phyloP scores from a whole-genome alignment of 169 alveolate species.

The Plasmodium ovale region DNA sequence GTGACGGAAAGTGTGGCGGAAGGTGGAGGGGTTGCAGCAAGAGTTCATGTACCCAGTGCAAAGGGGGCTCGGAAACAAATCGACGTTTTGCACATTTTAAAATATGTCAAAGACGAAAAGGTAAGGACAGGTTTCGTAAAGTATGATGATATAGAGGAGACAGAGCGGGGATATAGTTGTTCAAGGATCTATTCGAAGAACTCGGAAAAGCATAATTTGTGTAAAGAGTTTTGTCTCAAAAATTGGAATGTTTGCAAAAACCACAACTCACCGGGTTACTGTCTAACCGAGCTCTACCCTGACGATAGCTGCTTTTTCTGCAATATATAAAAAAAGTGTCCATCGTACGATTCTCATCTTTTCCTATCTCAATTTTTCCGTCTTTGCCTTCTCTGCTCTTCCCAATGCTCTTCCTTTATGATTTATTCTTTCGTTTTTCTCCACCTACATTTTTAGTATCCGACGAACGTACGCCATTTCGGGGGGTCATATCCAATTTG shows the following conservation, averaged over 20 bases:
- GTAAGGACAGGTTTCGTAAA: neutral
- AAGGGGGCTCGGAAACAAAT: slow-evolving; percentile 10
- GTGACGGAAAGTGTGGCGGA: neutral
- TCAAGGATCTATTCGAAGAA: slow-evolving; percentile 17
- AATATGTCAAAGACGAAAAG: slow-evolving; percentile 27
- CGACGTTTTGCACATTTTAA: slow-evolving; percentile 11
- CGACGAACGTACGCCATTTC: too few species aligned
- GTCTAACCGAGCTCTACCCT: slow-evolving; percentile 23
- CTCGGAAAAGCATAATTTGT: neutral
- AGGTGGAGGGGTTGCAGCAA: neutral
- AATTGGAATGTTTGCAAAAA: slow-evolving; percentile 15
- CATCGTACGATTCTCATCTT: too few species aligned
- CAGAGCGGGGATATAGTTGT: slow-evolving; percentile 13
- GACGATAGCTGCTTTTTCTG: slow-evolving; percentile 31
- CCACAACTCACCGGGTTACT: slow-evolving; percentile 51
- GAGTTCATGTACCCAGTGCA: neutral
- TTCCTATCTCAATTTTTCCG: too few species aligned
- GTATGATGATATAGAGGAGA: slow-evolving; percentile 17
- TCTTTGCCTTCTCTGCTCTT: too few species aligned
- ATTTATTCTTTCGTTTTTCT: too few species aligned
- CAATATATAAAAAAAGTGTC: neutral
- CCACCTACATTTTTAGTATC: too few species aligned
- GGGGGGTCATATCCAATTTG: too few species aligned
- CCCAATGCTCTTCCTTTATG: too few species aligned
- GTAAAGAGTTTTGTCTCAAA: slow-evolving; percentile 26